Base-by-base conservation (phyloP, 352 stramenopile species). In the Phytophthora pseudosyringae region DNA sequence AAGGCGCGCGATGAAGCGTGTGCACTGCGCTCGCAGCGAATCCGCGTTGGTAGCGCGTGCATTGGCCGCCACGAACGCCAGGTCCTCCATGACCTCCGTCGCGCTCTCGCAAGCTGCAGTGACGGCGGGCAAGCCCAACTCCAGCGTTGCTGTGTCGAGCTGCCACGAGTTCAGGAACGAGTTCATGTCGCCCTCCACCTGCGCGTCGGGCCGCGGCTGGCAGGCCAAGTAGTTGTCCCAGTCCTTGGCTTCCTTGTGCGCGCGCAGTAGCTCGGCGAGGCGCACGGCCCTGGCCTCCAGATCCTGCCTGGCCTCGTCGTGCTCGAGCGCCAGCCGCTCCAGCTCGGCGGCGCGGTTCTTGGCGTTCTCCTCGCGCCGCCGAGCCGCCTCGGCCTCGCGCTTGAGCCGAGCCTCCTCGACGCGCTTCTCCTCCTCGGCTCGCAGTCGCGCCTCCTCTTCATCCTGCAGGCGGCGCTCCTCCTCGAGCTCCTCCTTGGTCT, bases 111-210 rank as follows among this genome's bases (percentile, higher is more conserved):
- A 92, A 3, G 77, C 69, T 12, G 63, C 46, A 16, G 80, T 75
- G 25, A 90, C 73, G 0, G 47, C 45, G 5, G 64, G 57, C 35
- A 75, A 26, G 38, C 86, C 76, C 8, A 77, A 18, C 3, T 91
- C 48, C 18, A 86, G 65, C 0, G 74, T 76, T 5, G 79, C 71
- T 10, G 76, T 75, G 13, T 93, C 84, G 15, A 90, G 56, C 38
- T 84, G 71, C 82, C 81, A 94, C 32, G 82, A 87, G 63, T 93
- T 91, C 13, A 94, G 46, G 60, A 91, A 93, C 43, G 82, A 88
- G 56, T 93, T 92, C 78, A 94, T 88, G 53, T 94, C 84, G 49
- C 79, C 78, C 51, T 94, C 83, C 3, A 88, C 68, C 38, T 85
- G 75, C 3, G 84, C 82, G 33, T 93, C 83, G 0, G 81, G 84